Conservation (phyloP, 2,329 filamentous ascomycete genomes). For the Knoxdaviesia proteae region DNA sequence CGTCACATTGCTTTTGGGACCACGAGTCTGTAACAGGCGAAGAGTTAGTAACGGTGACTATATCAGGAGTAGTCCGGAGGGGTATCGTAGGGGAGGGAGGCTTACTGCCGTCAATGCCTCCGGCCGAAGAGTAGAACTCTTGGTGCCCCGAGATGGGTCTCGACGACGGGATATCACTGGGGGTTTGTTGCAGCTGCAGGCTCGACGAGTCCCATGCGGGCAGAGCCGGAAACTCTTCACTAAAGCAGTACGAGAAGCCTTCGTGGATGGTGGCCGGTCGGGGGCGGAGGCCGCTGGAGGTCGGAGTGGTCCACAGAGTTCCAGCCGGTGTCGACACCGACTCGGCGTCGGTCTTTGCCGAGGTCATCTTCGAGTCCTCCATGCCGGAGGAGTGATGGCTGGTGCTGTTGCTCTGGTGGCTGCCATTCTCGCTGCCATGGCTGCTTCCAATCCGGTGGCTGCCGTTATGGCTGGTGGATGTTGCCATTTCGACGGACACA, state of each 20-base stretch:
- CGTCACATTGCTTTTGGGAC: slow-evolving; percentile 35
- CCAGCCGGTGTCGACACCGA: slow-evolving; percentile 1
- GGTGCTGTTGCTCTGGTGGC: too few species aligned
- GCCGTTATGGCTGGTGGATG: too few species aligned
- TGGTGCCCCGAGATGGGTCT: slow-evolving; percentile 37
- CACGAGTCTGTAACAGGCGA: slow-evolving; percentile 12
- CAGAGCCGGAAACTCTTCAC: slow-evolving; percentile 29
- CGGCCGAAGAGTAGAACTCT: slow-evolving; percentile 25
- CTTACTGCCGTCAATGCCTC: too few species aligned
- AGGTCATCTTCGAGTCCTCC: too few species aligned
- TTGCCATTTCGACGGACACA: too few species aligned
- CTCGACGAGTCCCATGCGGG: slow-evolving; percentile 36
- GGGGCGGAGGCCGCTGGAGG: slow-evolving; percentile 26
- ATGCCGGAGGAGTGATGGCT: too few species aligned
- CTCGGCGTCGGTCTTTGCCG: too few species aligned
- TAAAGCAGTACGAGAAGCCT: slow-evolving; percentile 36
- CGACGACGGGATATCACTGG: slow-evolving; percentile 26
- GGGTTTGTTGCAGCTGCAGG: slow-evolving; percentile 27
- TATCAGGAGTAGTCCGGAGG: too few species aligned
- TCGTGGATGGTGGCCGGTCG: slow-evolving; percentile 40
- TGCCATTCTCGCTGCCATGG: too few species aligned
- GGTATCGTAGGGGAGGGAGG: too few species aligned
- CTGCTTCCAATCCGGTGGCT: too few species aligned
- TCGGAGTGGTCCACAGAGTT: slow-evolving; percentile 32
- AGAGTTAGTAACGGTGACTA: not conserved